Evolutionary conservation across 2,329 filamentous ascomycete species (phyloP), one percentile per base, ranked within the genome.

Genomic region (Anthostomella pinea): DNA sequence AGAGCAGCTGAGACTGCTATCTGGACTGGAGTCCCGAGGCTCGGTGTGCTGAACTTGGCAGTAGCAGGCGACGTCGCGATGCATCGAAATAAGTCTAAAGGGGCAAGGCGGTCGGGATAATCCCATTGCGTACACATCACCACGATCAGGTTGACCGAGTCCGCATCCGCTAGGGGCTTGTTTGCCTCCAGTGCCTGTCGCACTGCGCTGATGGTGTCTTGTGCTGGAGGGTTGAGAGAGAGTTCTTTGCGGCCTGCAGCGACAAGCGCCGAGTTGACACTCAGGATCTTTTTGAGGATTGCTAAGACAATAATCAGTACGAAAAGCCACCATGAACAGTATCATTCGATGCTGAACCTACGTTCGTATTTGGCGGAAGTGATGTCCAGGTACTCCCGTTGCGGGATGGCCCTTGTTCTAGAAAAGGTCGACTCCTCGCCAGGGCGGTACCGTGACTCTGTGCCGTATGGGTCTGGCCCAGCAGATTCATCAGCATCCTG

Each of bases 61-160:
- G 81, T 77, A 1, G 75, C 65, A 1, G 86, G 77, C 5, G 78
- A 79, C 1, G 81, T 79, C 2, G 86, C 83, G 18, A 93, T 71
- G 31, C 94, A 81, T n/a, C 93, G 86, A 5, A 97, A 73, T 2
- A 97, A 70, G 59, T 97, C 93, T 1, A 98, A 75, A 9, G 82
- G 87, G 1, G 93, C 86, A 0, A 98, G 73, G 29, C 89, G 83
- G 49, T 87, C 85, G 9, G 81, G 72, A 35, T 84, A 81, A 3
- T 90, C 85, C 93, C 93, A 98, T 20, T 72, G 63, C 0, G 85
- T 87, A 13, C 81, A 77, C 35, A 94, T 75, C 53, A 82, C 87
- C 39, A 88, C 66, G 5, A 89, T 69, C 0, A 88, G 65, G 15
- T 80, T 69, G 3, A 91, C 62, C 1, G 79, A 75, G 13, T 67